phyloP scores from a whole-genome alignment of 331 rosid genomes.

The Erythrophleum ivorense region DNA sequence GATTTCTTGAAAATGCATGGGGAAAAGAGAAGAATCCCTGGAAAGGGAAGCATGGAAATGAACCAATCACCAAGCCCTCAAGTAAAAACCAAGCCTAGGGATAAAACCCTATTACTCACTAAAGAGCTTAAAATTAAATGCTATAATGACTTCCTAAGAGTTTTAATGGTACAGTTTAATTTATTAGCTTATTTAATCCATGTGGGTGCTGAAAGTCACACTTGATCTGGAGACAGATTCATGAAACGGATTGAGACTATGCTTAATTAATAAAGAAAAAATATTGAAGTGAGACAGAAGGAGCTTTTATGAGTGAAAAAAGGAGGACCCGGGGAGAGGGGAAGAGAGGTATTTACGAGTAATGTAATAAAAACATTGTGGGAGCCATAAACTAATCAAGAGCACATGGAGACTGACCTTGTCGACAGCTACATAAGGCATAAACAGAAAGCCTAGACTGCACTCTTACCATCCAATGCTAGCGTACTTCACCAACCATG shows the following conservation, averaged over 20 bases:
- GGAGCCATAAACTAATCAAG: conserved; percentile 60
- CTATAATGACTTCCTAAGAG: too few relatives aligned
- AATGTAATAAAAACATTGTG: conserved; percentile 37
- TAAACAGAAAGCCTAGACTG: too few relatives aligned
- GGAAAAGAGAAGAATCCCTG: conserved; percentile 58
- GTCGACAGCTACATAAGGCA: conserved; percentile 39
- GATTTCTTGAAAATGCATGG: conserved; percentile 59
- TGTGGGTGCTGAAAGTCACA: neutral
- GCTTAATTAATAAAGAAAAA: conserved; percentile 8
- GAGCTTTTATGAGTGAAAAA: neutral
- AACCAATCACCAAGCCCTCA: conserved; percentile 49
- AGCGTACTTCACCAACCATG: too few relatives aligned
- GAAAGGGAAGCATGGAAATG: conserved; percentile 47
- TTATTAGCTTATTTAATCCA: conserved; percentile 1
- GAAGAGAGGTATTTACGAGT: conserved; percentile 24
- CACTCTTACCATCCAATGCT: too few relatives aligned
- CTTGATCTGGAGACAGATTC: conserved; percentile 65
- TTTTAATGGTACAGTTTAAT: too few relatives aligned
- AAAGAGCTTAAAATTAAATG: conserved; percentile 10
- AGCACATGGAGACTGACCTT: conserved; percentile 72
- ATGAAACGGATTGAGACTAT: conserved; percentile 39
- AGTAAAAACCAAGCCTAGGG: conserved; percentile 25
- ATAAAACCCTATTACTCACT: neutral
- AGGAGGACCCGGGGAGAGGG: neutral
- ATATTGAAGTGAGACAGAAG: neutral